Percentiles rank a stretch among this genome's conserved stretches.
phyloP scores from a whole-genome alignment of 2,329 filamentous ascomycete species.

The Diaporthe vexans region DNA sequence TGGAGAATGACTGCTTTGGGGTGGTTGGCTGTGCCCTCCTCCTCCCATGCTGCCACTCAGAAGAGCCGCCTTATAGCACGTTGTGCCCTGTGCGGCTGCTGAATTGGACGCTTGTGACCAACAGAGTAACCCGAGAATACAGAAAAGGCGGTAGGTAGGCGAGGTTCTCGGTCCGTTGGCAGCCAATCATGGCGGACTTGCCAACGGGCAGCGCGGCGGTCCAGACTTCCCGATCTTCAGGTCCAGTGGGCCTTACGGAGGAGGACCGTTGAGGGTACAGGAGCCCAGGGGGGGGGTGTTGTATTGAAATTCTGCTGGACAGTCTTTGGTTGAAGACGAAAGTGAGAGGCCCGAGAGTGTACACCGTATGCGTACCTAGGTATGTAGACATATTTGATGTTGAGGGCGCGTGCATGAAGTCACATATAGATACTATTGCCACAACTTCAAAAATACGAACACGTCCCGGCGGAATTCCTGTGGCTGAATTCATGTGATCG shows the following conservation, averaged over 20 bases:
- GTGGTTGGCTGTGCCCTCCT: neutral
- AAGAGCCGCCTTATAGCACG: slow-evolving; percentile 4
- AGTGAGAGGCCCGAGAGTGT: neutral
- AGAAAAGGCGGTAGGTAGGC: slow-evolving; percentile 19
- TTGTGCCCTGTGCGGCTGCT: slow-evolving; percentile 1
- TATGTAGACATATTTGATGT: neutral
- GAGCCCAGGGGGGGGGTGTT: neutral
- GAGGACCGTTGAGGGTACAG: neutral
- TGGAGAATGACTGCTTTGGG: neutral
- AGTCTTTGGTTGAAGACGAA: neutral
- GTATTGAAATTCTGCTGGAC: neutral
- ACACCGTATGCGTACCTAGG: neutral
- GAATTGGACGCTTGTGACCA: neutral
- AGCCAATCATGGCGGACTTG: slow-evolving; percentile 3
- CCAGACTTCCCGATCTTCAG: slow-evolving; percentile 29
- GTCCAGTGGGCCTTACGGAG: neutral
- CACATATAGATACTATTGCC: no score
- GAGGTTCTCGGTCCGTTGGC: neutral
- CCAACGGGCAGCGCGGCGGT: slow-evolving; percentile 27
- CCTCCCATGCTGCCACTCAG: slow-evolving; percentile 19
- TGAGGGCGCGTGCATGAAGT: no score
- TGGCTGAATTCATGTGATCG: no score
- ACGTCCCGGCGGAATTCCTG: no score
- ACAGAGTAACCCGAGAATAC: slow-evolving; percentile 11
- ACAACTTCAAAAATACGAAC: no score